Percentiles rank a stretch among this genome's conserved stretches.
These are phyloP conservation scores for Linnemannia hyalina DNA, from an alignment of 192 early-diverging fungal species.

Conservation along the genomic window DNA sequence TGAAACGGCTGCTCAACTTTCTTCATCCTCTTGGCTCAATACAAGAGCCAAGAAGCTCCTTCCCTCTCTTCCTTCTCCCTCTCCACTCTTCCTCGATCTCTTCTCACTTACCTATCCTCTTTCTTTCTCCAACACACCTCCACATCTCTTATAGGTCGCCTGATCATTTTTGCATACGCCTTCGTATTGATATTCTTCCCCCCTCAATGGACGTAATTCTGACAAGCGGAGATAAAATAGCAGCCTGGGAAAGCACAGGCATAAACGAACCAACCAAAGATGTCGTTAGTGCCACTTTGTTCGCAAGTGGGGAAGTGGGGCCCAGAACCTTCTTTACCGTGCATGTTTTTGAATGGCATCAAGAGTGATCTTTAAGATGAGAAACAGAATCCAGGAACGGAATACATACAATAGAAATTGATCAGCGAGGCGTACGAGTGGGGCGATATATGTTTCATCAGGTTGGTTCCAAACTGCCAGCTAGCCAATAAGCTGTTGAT, in stretches of 20 bases:
- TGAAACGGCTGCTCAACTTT: not conserved
- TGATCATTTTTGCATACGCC: not conserved
- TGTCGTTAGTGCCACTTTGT: not conserved
- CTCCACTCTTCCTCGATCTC: not conserved
- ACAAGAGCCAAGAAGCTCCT: not conserved
- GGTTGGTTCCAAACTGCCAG: too few species aligned
- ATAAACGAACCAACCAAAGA: not conserved
- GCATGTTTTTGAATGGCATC: not conserved
- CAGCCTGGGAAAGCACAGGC: too few species aligned
- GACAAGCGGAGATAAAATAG: too few species aligned
- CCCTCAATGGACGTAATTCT: too few species aligned
- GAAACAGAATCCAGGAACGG: not conserved
- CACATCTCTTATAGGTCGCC: not conserved
- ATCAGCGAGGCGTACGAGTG: too few species aligned
- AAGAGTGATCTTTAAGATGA: not conserved
- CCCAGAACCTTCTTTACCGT: not conserved
- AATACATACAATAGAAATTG: not conserved
- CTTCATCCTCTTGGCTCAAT: not conserved
- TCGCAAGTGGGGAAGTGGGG: not conserved
- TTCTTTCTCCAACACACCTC: not conserved
- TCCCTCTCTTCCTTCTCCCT: not conserved
- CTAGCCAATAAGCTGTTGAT: too few species aligned
- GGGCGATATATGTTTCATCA: too few species aligned
- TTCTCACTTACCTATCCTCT: not conserved
- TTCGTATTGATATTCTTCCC: not conserved